Conservation (phyloP, 2,329 filamentous ascomycete genomes). For the Gyromitra esculenta region DNA sequence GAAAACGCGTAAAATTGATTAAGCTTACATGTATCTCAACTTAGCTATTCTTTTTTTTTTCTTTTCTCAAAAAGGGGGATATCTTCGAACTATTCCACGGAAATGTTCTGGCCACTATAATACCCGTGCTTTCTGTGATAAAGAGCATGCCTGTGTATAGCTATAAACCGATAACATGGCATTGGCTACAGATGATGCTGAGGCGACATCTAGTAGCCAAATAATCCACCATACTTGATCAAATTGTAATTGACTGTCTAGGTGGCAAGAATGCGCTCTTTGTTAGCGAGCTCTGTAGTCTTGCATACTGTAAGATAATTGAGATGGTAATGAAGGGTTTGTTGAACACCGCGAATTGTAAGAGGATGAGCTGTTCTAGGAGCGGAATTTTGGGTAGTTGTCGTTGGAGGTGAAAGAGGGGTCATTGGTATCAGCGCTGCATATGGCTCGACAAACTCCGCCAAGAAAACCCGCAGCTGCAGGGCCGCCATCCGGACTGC, state of each 20-base stretch:
- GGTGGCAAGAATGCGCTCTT: background rate
- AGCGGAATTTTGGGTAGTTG: background rate
- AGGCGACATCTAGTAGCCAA: too few relatives aligned
- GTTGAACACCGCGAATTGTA: background rate
- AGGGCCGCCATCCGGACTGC: background rate
- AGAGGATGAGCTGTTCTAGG: background rate
- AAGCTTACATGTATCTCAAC: background rate
- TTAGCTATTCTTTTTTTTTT: too few relatives aligned
- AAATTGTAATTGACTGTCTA: background rate
- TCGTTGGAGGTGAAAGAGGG: background rate
- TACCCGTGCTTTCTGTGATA: background rate
- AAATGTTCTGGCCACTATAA: too few relatives aligned
- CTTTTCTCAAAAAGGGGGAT: background rate
- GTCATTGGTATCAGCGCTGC: background rate
- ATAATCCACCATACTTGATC: too few relatives aligned
- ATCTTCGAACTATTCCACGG: too few relatives aligned
- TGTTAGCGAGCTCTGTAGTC: background rate
- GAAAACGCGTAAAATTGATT: background rate
- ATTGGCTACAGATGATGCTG: too few relatives aligned
- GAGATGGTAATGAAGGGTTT: background rate
- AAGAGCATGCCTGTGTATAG: background rate
- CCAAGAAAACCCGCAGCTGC: background rate
- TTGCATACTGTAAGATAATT: background rate
- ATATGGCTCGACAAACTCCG: background rate
- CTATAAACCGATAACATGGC: too few relatives aligned